Evolutionary conservation across 768 basidiomycete species (phyloP), one percentile per base, ranked within the genome.

Genomic region (Termitomyces sp.): DNA sequence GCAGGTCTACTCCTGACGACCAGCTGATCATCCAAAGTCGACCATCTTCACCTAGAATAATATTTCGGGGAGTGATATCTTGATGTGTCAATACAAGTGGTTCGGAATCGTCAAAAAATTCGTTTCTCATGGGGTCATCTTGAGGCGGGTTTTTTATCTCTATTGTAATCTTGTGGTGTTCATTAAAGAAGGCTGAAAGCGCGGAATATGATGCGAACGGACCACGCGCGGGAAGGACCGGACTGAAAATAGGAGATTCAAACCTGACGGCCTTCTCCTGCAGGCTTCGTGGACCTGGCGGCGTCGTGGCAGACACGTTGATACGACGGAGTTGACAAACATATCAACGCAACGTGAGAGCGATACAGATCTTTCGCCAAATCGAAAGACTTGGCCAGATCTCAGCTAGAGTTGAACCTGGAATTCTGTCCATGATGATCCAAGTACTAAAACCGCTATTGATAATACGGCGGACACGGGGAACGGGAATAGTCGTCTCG

Each of bases 71-170:
- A 43, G 44, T 61, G 27, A 68, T 39, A 50, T 63, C 60, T 35
- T 61, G 57, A 45, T 66, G 58, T 1, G 59, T 61, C 29, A 68
- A 52, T 39, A 68, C 66, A 2, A 64, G 59, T 47, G 64, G 67
- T 40, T 27, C 41, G 3, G 60, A 62, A 47, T 63, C 51, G 39
- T 59, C 63, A 36, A 63, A 63, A 11, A 22, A n/a, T 12, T 48
- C 50, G 3, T 36, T 48, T 31, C 53, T 45, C 5, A 29, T 27
- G 15, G 56, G 57, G 23, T 56, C 39, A 46, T 59, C 53, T n/a
- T 52, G 11, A 10, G 55, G 38, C 10, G 41, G 11, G 4, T 45
- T 15, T 6, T 39, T 23, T 3, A n/a, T 12, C 15, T 46, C 31
- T 5, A n/a, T 9, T 2, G 29, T 29, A 29, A 29, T 41, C 10